Evolutionary conservation across 805 yeast species (phyloP), one percentile per base, ranked within the genome.

Genomic region (Wilhelminamyces savonicus): DNA sequence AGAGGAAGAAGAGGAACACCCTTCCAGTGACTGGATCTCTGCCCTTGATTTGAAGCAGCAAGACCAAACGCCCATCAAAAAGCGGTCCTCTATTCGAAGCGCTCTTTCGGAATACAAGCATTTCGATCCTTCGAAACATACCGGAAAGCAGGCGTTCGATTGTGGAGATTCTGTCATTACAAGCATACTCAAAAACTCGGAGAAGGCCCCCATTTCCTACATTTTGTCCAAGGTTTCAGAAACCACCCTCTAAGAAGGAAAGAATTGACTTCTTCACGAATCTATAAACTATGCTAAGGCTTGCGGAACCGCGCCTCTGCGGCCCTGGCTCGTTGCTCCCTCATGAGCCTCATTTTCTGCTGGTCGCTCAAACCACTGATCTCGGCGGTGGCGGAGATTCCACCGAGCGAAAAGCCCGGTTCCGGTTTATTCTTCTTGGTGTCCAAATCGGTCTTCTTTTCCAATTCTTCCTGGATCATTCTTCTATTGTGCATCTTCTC

Each of bases 301-400:
- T 23, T 29, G 24, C 48, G 54, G 32, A 84, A 44, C 43, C 98
- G 68, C 0, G 90, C 95, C 52, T 92, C 97, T 0, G 95, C 97
- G 0, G 98, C 98, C 32, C 97, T 71, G 1, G 97, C 97, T 31
- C 97, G 68, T 48, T 88, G 88, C 46, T 92, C 98, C 36, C 98
- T 74, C 82, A 88, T 87, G 13, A 92, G 59, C 45, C 78, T 71
- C 69, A 70, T 67, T 45, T 76, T 71, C 40, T 88, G 96, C 16
- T 77, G 85, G 1, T 78, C 86, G 6, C 76, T 69, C 31, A 90
- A 62, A 0, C 87, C 78, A 25, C 71, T 68, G 31, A 78, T 44
- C 26, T 75, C 76, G 14, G 62, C 58, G 58, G 67, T 57, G 1
- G 51, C 39, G 12, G 40, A 21, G 17, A 36, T 23, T 43, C 39